Conservation (phyloP, 345 rosid genomes). For the Geranium rotundifolium region DNA sequence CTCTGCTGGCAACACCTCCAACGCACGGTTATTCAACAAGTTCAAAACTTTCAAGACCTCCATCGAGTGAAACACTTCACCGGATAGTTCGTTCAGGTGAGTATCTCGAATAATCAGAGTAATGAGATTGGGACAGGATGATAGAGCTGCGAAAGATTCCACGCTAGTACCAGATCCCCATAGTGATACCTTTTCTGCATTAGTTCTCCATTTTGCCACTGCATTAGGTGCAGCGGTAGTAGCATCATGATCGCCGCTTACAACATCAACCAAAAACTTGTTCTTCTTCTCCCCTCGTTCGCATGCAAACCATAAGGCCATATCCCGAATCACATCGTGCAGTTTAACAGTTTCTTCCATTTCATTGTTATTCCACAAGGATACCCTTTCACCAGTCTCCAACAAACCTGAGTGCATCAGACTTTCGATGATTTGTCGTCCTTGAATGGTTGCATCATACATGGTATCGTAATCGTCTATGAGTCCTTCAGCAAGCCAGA, state of each 20-base stretch:
- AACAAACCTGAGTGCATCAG: slow-evolving; percentile 18
- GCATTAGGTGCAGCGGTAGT: not conserved
- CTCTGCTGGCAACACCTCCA: too few species aligned
- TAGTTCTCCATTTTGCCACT: not conserved
- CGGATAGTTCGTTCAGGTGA: too few species aligned
- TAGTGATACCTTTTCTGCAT: too few species aligned
- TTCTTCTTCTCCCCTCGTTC: slow-evolving; percentile 6
- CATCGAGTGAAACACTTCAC: too few species aligned
- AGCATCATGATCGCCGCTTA: not conserved
- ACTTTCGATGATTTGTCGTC: slow-evolving; percentile 16
- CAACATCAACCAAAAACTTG: slow-evolving; percentile 8
- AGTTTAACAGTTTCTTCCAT: slow-evolving; percentile 14
- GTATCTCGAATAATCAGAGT: too few species aligned
- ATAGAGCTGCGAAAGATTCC: too few species aligned
- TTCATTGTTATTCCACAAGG: not conserved
- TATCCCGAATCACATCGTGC: slow-evolving; percentile 36
- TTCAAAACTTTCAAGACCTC: too few species aligned
- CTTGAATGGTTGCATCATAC: slow-evolving; percentile 5
- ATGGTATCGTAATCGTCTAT: slow-evolving; percentile 5
- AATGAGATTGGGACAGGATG: too few species aligned
- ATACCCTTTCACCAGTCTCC: slow-evolving; percentile 2
- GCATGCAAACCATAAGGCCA: slow-evolving; percentile 27
- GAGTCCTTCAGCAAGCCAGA: slow-evolving; percentile 21
- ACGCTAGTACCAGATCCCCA: too few species aligned
- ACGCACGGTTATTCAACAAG: too few species aligned